These are phyloP conservation scores for Tieghemostelium lacteum DNA, from an alignment of 78 protist genomes.

Conservation along the genomic window DNA sequence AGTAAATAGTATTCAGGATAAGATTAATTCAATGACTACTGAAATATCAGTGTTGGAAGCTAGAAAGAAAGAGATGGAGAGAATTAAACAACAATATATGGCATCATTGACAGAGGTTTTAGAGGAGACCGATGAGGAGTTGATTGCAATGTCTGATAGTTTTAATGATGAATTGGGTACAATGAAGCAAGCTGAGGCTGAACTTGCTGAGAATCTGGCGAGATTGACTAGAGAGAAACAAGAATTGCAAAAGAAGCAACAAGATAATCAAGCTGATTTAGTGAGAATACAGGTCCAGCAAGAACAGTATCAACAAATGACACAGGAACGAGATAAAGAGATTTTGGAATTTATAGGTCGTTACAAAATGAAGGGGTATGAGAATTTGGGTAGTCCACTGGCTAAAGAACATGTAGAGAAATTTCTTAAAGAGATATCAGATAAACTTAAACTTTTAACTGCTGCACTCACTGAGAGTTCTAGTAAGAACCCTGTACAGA, in stretches of 20 bases:
- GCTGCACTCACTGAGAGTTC: not conserved
- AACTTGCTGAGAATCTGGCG: constrained; percentile 14
- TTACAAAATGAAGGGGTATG: constrained; percentile 10
- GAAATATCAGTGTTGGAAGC: constrained; percentile 23
- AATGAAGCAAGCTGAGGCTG: constrained; percentile 14
- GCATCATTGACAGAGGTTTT: constrained; percentile 7
- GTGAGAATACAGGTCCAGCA: not conserved
- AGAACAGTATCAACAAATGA: not conserved
- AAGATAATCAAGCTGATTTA: not conserved
- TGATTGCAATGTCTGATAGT: constrained; percentile 21
- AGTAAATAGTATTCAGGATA: not conserved
- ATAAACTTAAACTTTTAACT: not conserved
- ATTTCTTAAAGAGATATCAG: not conserved
- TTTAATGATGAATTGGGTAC: constrained; percentile 22
- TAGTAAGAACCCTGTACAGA: not conserved
- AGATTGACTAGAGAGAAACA: not conserved
- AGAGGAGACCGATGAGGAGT: constrained; percentile 16
- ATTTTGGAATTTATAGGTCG: constrained; percentile 15
- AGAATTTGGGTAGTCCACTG: not conserved
- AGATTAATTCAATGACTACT: not conserved
- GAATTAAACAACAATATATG: constrained; percentile 14
- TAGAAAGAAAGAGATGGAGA: constrained; percentile 42
- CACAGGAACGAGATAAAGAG: constrained; percentile 21
- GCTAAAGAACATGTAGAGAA: not conserved
- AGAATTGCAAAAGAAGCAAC: too few relatives aligned